Evolutionary conservation across 176 grass and related monocot genomes (phyloP), one percentile per base, ranked within the genome.

Genomic region (Pontederia paniculata): DNA sequence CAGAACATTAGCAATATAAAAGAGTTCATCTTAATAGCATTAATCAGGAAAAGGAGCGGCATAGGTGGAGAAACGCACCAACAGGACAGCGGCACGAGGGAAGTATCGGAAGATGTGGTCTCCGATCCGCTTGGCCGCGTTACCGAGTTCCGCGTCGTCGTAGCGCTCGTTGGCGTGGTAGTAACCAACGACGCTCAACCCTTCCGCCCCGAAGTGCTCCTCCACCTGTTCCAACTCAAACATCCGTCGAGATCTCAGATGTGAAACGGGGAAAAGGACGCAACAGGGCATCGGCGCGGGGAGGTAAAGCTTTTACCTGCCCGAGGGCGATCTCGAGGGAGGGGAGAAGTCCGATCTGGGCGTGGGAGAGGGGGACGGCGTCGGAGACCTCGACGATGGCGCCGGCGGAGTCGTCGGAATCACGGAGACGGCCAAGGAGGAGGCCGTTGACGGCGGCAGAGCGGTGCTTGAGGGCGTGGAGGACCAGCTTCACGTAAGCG

Each of bases 81-180:
- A 64, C 25, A 98, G 73, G 5, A 98, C 83, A 14, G 94, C 77
- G 8, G 87, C 88, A n/a, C 83, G 83, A 11, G 94, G 80, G 46
- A 98, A 98, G 69, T 85, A 80, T 47, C 87, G 78, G 75, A 91
- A 98, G 50, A 98, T 75, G 68, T 98, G 94, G 44, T 98, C 94
- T 25, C 94, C 94, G 10, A 91, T 82, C 76, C 74, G 84, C 80
- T 86, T 89, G 62, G 87, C 87, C 18, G 89, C 77, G 44, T 68
- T 20, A 10, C 86, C 80, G 14, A 98, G 94, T 12, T 84, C 83
- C 2, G 44, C n/a, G 58, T 98, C 83, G 46, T 88, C 75, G 53
- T 70, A 66, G 56, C 83, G 81, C 19, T 85, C 80, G 84, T 98
- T 98, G 48, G 94, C 83, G 81, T 98, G 94, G 69, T 98, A 98